Conservation (phyloP, 2,329 filamentous ascomycete genomes). For the Aspergillus hortae region DNA sequence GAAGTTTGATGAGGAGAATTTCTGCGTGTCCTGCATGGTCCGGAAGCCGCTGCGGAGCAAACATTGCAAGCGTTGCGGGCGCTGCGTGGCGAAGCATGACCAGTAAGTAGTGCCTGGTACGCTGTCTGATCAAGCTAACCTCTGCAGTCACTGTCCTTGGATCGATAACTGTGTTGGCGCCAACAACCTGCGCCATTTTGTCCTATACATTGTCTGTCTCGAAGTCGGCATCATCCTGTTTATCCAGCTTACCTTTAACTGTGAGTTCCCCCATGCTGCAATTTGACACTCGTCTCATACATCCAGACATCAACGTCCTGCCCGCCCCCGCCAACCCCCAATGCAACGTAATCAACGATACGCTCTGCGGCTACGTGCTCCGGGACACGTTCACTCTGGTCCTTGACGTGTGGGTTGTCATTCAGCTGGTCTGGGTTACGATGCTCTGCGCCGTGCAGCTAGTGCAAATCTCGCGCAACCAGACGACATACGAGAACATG, state of each 20-base stretch:
- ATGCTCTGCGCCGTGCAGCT: conserved; percentile 96
- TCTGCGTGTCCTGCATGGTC: conserved; percentile 93
- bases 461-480: conserved; percentile 83
- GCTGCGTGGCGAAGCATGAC: conserved; percentile 94
- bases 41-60: conserved; percentile 89
- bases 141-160: conserved; percentile 85
- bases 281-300: neutral
- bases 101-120: conserved; percentile 61
- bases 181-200: conserved; percentile 95
- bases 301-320: conserved; percentile 60
- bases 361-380: conserved; percentile 71
- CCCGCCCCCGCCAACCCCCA: conserved; percentile 46
- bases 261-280: conserved; percentile 46
- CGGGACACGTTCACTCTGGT: conserved; percentile 81
- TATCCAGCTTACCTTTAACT: conserved; percentile 68
- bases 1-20: conserved; percentile 92
- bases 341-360: conserved; percentile 74
- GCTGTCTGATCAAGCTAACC: neutral
- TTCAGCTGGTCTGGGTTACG: conserved; percentile 93
- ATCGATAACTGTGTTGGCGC: conserved; percentile 93
- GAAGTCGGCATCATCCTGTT: conserved; percentile 71
- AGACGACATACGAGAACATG: conserved; percentile 98
- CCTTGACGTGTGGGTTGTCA: conserved; percentile 70
- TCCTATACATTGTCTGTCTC: conserved; percentile 79
- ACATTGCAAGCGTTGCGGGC: conserved; percentile 86